These are phyloP conservation scores for Brachypodium distachyon DNA, from an alignment of 202 grass and related monocot species.

Conservation along the genomic window DNA sequence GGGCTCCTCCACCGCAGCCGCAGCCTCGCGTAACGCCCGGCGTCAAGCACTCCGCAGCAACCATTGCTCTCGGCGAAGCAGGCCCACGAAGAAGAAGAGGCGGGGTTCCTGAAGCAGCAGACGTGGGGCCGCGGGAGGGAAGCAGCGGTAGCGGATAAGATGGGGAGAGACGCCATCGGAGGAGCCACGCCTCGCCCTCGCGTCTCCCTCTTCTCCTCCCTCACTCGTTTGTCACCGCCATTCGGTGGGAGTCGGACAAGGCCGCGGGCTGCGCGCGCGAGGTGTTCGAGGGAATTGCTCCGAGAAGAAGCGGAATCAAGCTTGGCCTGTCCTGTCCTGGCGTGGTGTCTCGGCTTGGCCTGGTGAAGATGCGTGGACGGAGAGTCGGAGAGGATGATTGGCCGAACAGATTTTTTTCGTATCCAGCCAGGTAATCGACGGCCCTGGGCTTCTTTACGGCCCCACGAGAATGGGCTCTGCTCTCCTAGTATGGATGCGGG, in stretches of 20 bases:
- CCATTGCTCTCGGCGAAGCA: not conserved
- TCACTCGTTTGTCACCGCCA: not conserved
- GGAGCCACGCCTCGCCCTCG: not conserved
- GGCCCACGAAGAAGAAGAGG: not conserved
- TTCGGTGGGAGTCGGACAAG: conserved; percentile 20
- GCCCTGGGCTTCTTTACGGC: not conserved
- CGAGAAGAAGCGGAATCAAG: not conserved
- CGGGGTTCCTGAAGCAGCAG: not conserved
- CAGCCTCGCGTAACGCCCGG: not conserved
- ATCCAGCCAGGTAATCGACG: not conserved
- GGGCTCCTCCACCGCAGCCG: conserved; percentile 14
- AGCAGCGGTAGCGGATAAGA: conserved; percentile 20
- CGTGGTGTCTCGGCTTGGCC: conserved; percentile 1
- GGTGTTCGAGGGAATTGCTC: conserved; percentile 28
- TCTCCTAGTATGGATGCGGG: not conserved
- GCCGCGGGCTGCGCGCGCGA: not conserved
- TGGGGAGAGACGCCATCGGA: conserved; percentile 22
- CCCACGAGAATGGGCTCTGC: not conserved
- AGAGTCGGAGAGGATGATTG: not conserved
- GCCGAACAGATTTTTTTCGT: not conserved
- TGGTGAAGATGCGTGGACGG: conserved; percentile 10
- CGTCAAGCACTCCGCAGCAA: not conserved
- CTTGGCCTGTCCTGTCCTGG: not conserved
- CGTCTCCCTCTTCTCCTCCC: too few relatives aligned
- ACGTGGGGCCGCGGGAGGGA: conserved; percentile 13